phyloP scores from a whole-genome alignment of 768 basidiomycete genomes.

The Russula olivacea region DNA sequence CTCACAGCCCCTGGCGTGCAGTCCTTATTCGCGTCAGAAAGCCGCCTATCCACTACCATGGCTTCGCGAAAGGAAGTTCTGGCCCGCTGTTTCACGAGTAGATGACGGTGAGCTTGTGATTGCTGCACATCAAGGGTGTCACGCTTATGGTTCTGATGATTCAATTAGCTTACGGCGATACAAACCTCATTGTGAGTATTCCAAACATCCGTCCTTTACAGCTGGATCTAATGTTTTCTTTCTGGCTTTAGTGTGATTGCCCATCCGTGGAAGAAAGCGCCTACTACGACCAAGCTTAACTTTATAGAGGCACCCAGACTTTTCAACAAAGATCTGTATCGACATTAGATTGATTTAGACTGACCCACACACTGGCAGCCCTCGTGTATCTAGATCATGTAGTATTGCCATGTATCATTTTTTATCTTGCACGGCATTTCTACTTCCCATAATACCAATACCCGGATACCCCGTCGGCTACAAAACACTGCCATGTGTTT shows the following conservation, averaged over 20 bases:
- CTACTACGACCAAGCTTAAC: conserved; percentile 33
- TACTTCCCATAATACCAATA: background rate
- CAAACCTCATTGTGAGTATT: conserved; percentile 74
- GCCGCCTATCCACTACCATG: conserved; percentile 88
- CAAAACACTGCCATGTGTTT: too few relatives aligned
- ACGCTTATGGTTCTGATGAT: conserved; percentile 15
- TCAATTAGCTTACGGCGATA: conserved; percentile 76
- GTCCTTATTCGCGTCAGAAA: conserved; percentile 83
- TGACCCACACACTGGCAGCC: conserved; percentile 22
- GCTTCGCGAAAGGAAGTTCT: conserved; percentile 88
- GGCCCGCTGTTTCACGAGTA: conserved; percentile 88
- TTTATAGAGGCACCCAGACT: conserved; percentile 12
- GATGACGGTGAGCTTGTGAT: conserved; percentile 73
- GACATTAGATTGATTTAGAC: conserved; percentile 53
- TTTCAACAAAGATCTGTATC: conserved; percentile 31
- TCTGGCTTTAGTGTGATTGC: conserved; percentile 63
- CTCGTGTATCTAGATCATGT: background rate
- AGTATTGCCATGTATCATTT: background rate
- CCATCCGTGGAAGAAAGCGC: conserved; percentile 78
- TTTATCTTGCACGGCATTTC: background rate
- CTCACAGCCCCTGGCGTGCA: conserved; percentile 30
- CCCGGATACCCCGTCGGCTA: too few relatives aligned
- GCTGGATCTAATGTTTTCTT: conserved; percentile 4
- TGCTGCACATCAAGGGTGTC: background rate
- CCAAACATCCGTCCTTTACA: background rate